These are phyloP conservation scores for Xylariaceae sp. DNA, from an alignment of 2,329 filamentous ascomycete genomes.

Conservation along the genomic window DNA sequence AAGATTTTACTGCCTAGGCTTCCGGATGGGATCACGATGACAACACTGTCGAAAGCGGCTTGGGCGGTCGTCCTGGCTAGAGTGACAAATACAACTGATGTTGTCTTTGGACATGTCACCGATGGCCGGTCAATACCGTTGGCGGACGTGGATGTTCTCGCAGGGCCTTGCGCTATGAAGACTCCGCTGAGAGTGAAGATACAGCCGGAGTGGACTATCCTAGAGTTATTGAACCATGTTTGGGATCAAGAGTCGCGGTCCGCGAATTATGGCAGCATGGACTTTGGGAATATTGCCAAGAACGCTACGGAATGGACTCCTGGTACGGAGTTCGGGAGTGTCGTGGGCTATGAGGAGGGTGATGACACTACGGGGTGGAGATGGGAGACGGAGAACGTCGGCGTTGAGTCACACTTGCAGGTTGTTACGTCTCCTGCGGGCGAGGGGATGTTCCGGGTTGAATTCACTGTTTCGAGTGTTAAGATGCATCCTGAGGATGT, in stretches of 20 bases:
- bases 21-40: constrained; percentile 5
- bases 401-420: too few relatives aligned
- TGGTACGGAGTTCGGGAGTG: background rate
- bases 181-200: constrained; percentile 10
- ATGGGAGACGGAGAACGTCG: too few relatives aligned
- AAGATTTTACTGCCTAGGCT: background rate
- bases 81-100: background rate
- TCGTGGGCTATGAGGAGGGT: too few relatives aligned
- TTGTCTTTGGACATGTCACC: constrained; percentile 9
- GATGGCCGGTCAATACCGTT: constrained; percentile 5
- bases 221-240: constrained; percentile 7
- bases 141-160: background rate
- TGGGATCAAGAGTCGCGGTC: constrained; percentile 4
- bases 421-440: too few relatives aligned
- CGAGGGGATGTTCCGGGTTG: too few relatives aligned
- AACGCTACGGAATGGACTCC: constrained; percentile 2
- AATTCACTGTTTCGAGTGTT: too few relatives aligned
- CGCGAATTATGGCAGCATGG: constrained; percentile 3
- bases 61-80: constrained; percentile 7
- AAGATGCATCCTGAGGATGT: too few relatives aligned
- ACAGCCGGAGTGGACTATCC: background rate
- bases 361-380: too few relatives aligned
- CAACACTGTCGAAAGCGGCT: constrained; percentile 1
- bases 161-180: constrained; percentile 9
- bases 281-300: constrained; percentile 2